These are phyloP conservation scores for Apiotrichum gracile DNA, from an alignment of 1,284 basidiomycete species.

Conservation along the genomic window DNA sequence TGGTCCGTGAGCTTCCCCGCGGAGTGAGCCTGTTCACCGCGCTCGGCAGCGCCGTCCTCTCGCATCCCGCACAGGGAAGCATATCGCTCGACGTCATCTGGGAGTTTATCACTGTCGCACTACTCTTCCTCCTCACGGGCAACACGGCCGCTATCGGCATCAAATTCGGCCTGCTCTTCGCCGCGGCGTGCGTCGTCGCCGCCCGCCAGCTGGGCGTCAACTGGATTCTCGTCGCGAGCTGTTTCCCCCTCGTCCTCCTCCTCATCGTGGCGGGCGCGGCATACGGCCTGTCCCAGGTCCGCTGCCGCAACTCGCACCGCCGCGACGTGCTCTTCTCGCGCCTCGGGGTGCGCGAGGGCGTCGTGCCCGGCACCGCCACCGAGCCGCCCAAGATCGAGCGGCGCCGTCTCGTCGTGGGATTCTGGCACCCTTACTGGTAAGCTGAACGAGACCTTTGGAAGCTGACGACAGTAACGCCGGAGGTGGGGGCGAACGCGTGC, in stretches of 20 bases:
- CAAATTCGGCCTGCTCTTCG: constrained; percentile 13
- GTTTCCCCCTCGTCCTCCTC: constrained; percentile 33
- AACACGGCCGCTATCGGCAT: constrained; percentile 17
- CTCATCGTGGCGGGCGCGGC: constrained; percentile 16
- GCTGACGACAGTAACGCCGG: constrained; percentile 73
- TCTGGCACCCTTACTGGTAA: constrained; percentile 95
- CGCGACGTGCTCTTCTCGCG: constrained; percentile 24
- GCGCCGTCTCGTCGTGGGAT: constrained; percentile 58
- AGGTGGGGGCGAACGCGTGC: constrained; percentile 90
- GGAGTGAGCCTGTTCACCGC: constrained; percentile 3
- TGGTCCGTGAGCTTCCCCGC: constrained; percentile 16
- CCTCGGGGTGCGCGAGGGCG: constrained; percentile 29
- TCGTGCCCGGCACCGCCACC: constrained; percentile 28
- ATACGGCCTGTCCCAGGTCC: constrained; percentile 14
- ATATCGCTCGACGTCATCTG: constrained; percentile 64
- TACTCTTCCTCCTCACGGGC: constrained; percentile 37
- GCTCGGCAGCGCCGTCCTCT: constrained; percentile 44
- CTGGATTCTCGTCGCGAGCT: constrained; percentile 33
- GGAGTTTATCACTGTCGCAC: constrained; percentile 30
- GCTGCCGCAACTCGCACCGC: constrained; percentile 25
- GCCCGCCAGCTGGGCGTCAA: constrained; percentile 27
- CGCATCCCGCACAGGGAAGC: constrained; percentile 60
- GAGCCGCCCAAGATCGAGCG: constrained; percentile 26
- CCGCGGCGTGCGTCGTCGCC: not conserved
- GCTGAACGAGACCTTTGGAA: constrained; percentile 22